phyloP scores from a whole-genome alignment of 2,329 filamentous ascomycete genomes.

The Nigrospora sphaerica region DNA sequence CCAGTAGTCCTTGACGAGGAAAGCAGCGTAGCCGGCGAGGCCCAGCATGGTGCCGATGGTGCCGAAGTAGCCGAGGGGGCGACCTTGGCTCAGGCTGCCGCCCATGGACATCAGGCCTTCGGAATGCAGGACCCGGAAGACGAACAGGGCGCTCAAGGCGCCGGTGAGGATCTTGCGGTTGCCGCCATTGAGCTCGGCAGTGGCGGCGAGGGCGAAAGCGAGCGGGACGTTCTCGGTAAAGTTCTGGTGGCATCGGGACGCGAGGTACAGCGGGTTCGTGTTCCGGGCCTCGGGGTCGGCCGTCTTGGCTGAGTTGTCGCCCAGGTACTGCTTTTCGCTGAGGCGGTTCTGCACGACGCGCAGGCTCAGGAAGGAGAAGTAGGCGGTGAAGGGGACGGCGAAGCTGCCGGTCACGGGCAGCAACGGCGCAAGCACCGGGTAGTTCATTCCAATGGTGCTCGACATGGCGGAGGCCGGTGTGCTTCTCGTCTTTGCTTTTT shows the following conservation, averaged over 20 bases:
- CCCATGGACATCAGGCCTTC: slow-evolving; percentile 15
- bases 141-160: slow-evolving; percentile 17
- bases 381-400: slow-evolving; percentile 22
- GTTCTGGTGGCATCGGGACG: slow-evolving; percentile 18
- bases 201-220: slow-evolving; percentile 18
- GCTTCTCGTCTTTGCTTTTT: too few species aligned
- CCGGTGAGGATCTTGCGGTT: slow-evolving; percentile 14
- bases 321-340: slow-evolving; percentile 16
- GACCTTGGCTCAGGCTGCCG: slow-evolving; percentile 13
- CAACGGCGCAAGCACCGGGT: slow-evolving; percentile 6
- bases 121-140: slow-evolving; percentile 17
- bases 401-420: slow-evolving; percentile 20
- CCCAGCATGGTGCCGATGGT: slow-evolving; percentile 15
- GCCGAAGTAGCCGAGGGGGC: slow-evolving; percentile 21
- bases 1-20: slow-evolving; percentile 17
- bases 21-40: slow-evolving; percentile 20
- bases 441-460: slow-evolving; percentile 4
- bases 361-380: slow-evolving; percentile 19
- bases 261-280: slow-evolving; percentile 16
- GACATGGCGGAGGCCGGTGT: neutral
- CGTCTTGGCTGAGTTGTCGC: slow-evolving; percentile 15
- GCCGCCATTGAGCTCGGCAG: slow-evolving; percentile 24
- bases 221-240: slow-evolving; percentile 24
- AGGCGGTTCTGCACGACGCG: slow-evolving; percentile 18
- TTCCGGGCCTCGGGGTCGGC: slow-evolving; percentile 1